Evolutionary conservation across 2,329 filamentous ascomycete species (phyloP), one percentile per base, ranked within the genome.

Genomic region (Emmonsiellopsis sp.): DNA sequence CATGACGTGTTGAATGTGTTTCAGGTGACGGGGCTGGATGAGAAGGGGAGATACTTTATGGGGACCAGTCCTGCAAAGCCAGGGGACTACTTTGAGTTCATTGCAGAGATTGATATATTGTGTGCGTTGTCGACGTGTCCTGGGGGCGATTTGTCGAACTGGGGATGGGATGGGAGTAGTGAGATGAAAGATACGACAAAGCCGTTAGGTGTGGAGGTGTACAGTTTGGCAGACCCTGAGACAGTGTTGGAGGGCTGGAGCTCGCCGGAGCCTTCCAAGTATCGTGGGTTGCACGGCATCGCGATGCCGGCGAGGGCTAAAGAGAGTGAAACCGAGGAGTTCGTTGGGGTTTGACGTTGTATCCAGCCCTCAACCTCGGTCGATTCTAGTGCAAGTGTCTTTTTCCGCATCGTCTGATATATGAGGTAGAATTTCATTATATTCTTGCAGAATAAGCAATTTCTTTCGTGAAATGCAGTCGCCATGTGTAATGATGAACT

Each of bases 1-100:
- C 88, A 94, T 62, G 88, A 94, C 65, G 88, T 94, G 0, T 76
- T 94, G 52, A 94, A 94, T 63, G 75, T 94, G 2, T 93, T 94
- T 65, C 88, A 94, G 67, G 87, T 91, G 6, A 93, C 88, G 0
- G 87, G 88, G 0, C 65, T 93, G 46, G 85, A 93, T 61, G 74
- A 79, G 51, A 63, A 84, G 55, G 87, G 86, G 0, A 78, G 82
- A 51, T 92, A 91, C 60, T 91, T 88, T 56, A 94, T 94, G 74
- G 71, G 74, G 49, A 67, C 75, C 7, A 75, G 68, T 32, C 75
- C 75, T 5, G 74, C 75, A 3, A 72, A 70, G 55, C 55, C 65
- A 27, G 71, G 71, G 27, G 74, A 77, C 54, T 82, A 77, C 53
- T 80, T 92, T 53, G 86, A 89, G 68, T 90, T 93, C 63, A 81